Evolutionary conservation across 2,329 filamentous ascomycete genomes (phyloP), one percentile per base, ranked within the genome.

Genomic region (Xylariaceae sp.): DNA sequence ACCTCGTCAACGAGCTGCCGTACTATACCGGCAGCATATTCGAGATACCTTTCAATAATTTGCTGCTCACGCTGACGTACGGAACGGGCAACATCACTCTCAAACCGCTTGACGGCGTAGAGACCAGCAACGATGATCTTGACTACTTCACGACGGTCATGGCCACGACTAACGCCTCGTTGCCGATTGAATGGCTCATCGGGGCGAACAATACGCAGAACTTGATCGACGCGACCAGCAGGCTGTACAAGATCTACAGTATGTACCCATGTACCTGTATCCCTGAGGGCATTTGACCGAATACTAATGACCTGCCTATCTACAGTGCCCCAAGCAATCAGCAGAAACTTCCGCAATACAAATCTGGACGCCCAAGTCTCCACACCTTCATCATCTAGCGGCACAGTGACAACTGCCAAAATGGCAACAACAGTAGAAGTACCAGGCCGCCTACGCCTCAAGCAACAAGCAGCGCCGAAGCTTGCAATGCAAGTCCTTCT

Each of bases 291-390:
- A n/a, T n/a, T n/a, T n/a, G n/a, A n/a, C n/a, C n/a, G n/a, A n/a
- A n/a, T n/a, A n/a, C n/a, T n/a, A n/a, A n/a, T n/a, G n/a, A n/a
- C n/a, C n/a, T n/a, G n/a, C n/a, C n/a, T n/a, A n/a, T n/a, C n/a
- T n/a, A n/a, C n/a, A n/a, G n/a, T 49, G 47, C 38, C 47, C 20
- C 47, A 46, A 22, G 47, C 47, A 8, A 48, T 48, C 17, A 17
- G 41, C 20, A 32, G 44, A 5, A 29, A 20, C 19, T 16, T 23
- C 29, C 20, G 44, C 17, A 33, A 43, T n/a, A 36, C 40, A 4
- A 33, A 23, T 22, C 45, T 36, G 3, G 36, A 44, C n/a, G 22
- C 35, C 5, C 34, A 34, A 5, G 40, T 36, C 5, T 40, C 19
- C 4, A 22, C 35, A 21, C n/a, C 38, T 6, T n/a, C n/a, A n/a